phyloP scores from a whole-genome alignment of 805 yeast genomes.

The Tetrapisispora iriomotensis region DNA sequence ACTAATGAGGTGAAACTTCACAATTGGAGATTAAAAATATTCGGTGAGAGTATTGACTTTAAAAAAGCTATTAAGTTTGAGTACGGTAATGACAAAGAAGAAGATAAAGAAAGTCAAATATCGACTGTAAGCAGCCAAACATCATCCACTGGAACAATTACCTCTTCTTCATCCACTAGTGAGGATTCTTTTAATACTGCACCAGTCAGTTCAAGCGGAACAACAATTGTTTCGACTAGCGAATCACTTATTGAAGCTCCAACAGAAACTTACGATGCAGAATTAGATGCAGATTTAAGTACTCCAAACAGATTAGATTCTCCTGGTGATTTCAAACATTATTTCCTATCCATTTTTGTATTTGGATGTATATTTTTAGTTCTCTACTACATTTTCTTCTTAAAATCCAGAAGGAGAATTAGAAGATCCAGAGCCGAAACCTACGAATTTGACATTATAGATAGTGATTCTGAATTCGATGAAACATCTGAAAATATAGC shows the following conservation, averaged over 20 bases:
- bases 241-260: conserved; percentile 2
- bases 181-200: too few relatives aligned
- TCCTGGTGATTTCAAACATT: conserved; percentile 45
- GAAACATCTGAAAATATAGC: conserved; percentile 19
- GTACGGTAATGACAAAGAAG: conserved; percentile 29
- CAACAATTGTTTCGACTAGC: background rate
- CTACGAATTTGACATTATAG: conserved; percentile 69
- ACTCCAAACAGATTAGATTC: conserved; percentile 29
- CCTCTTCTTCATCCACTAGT: background rate
- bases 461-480: conserved; percentile 42
- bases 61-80: conserved; percentile 49
- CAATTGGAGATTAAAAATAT: conserved; percentile 69
- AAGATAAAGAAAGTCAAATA: background rate
- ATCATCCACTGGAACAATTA: background rate
- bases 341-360: conserved; percentile 48
- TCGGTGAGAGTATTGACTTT: conserved; percentile 70
- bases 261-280: conserved; percentile 9
- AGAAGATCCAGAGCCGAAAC: conserved; percentile 58
- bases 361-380: conserved; percentile 44
- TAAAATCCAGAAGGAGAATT: conserved; percentile 33
- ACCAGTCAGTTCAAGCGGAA: too few relatives aligned
- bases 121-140: background rate
- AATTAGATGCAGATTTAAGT: conserved; percentile 13
- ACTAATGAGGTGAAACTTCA: conserved; percentile 36
- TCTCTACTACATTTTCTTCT: conserved; percentile 37